These are phyloP conservation scores for Chloromonas sp. DNA, from an alignment of 163 green algal genomes.

Conservation along the genomic window DNA sequence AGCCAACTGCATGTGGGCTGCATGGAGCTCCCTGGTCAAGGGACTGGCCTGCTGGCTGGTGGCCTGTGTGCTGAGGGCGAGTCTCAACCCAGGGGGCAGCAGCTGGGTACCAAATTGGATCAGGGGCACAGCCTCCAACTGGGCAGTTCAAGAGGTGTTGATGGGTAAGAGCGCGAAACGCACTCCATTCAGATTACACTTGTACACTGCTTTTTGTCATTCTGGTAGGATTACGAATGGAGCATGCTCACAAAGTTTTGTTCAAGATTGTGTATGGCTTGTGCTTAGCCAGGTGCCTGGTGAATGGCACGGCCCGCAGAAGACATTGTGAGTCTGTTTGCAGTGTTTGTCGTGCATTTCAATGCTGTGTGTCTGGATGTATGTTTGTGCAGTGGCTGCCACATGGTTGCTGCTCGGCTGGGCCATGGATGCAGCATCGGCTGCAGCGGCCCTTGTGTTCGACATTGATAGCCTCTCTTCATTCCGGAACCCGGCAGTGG, in stretches of 20 bases:
- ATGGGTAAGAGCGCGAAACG: not conserved
- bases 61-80: not conserved
- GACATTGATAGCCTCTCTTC: not conserved
- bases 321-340: too few relatives aligned
- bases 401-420: conserved; percentile 1
- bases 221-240: not conserved
- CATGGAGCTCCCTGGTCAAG: not conserved
- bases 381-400: not conserved
- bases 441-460: not conserved
- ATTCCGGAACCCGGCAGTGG: not conserved
- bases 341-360: too few relatives aligned
- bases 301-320: not conserved
- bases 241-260: not conserved
- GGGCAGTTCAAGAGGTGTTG: not conserved
- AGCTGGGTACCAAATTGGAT: not conserved
- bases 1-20: not conserved
- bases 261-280: not conserved
- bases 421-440: conserved; percentile 4
- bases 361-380: too few relatives aligned
- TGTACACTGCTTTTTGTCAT: not conserved
- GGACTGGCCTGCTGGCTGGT: not conserved
- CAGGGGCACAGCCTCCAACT: not conserved
- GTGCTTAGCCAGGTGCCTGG: not conserved
- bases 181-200: too few relatives aligned
- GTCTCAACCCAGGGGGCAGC: not conserved